These are phyloP conservation scores for Metschnikowia cerradonensis DNA, from an alignment of 805 yeast genomes.

Conservation along the genomic window DNA sequence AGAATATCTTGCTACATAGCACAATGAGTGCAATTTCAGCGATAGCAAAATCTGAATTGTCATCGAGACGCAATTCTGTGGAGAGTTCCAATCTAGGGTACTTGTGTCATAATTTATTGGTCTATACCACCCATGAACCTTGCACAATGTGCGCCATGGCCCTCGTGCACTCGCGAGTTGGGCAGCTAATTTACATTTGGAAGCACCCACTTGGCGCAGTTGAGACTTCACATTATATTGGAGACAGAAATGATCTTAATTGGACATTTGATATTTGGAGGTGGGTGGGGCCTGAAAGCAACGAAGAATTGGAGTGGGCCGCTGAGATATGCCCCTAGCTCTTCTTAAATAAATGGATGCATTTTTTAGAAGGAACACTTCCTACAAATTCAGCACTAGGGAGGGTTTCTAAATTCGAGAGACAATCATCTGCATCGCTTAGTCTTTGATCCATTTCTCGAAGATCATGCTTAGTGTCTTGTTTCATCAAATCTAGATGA, in stretches of 20 bases:
- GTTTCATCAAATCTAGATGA: neutral
- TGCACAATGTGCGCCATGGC: conserved; percentile 98
- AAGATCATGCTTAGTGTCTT: neutral
- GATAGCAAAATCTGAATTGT: conserved; percentile 55
- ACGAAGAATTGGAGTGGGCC: neutral
- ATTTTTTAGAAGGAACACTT: neutral
- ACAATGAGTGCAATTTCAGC: conserved; percentile 65
- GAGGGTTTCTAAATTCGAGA: neutral
- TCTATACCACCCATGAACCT: conserved; percentile 92
- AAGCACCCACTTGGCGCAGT: conserved; percentile 45
- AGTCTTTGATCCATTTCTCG: neutral
- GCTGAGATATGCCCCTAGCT: neutral
- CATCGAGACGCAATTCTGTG: conserved; percentile 26
- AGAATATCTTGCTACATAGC: conserved; percentile 65
- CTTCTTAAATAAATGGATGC: neutral
- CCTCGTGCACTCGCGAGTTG: conserved; percentile 80
- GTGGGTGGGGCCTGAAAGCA: conserved; percentile 45
- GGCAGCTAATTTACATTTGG: conserved; percentile 58
- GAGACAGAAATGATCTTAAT: conserved; percentile 69
- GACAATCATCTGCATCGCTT: neutral
- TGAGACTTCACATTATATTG: conserved; percentile 70
- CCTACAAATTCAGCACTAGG: neutral
- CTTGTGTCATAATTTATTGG: conserved; percentile 70
- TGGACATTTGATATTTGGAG: conserved; percentile 85
- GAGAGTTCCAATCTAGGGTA: conserved; percentile 37